Conservation (phyloP, 176 grass and related monocot species). For the Elymus sibiricus region DNA sequence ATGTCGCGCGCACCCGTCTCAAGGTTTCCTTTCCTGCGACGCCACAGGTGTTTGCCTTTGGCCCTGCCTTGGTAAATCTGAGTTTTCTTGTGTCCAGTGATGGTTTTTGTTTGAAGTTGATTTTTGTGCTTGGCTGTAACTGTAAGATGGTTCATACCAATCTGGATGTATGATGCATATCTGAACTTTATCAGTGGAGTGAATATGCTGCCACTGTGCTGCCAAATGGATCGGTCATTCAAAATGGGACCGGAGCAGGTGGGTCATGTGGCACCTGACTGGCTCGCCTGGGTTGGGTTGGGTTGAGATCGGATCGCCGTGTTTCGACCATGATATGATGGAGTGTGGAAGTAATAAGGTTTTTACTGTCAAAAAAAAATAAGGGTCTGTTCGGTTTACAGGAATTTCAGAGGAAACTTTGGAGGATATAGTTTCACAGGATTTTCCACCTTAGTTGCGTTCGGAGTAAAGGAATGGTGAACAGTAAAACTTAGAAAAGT, state of each 20-base stretch:
- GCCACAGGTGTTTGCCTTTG: neutral
- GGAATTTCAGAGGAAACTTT: too few species aligned
- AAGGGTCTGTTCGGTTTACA: too few species aligned
- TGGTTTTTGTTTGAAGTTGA: constrained; percentile 24
- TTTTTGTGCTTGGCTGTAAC: neutral
- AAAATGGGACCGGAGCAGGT: neutral
- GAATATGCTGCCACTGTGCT: neutral
- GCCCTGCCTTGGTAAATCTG: neutral
- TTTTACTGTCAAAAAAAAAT: too few species aligned
- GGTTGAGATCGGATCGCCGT: neutral
- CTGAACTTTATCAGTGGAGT: neutral
- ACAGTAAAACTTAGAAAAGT: too few species aligned
- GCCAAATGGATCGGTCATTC: neutral
- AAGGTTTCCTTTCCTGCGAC: neutral
- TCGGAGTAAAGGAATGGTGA: too few species aligned
- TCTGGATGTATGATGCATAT: neutral
- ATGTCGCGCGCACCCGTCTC: neutral
- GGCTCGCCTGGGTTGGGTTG: neutral
- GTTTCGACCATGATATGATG: neutral
- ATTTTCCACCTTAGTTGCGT: too few species aligned
- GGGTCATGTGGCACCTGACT: neutral
- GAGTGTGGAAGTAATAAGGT: too few species aligned
- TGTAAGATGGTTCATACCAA: neutral
- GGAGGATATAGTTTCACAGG: too few species aligned
- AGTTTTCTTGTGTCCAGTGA: neutral